Percentiles rank a stretch among this genome's conserved stretches.
Evolutionary conservation across 345 rosid species (phyloP).

Genomic region (Combretum micranthum): DNA sequence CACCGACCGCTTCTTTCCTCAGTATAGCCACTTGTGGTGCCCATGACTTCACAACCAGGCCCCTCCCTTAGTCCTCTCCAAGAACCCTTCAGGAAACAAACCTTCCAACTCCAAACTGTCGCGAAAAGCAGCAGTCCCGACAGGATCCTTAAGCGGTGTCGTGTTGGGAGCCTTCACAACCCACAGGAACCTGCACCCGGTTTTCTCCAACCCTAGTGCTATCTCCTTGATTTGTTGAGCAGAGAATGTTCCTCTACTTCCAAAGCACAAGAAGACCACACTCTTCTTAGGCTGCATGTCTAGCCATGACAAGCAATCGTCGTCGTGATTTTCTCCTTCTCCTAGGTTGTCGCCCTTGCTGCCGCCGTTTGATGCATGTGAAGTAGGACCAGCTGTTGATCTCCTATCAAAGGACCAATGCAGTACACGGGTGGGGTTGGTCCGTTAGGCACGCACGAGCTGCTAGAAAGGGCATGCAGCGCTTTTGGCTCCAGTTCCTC

Average conservation of each 20-base stretch:
- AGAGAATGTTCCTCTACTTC: conserved; percentile 10
- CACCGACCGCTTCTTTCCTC: conserved; percentile 7
- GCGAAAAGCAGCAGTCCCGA: not conserved
- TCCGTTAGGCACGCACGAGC: not conserved
- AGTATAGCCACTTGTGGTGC: conserved; percentile 8
- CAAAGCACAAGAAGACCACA: conserved; percentile 10
- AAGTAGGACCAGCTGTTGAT: no score
- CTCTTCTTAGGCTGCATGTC: conserved; percentile 7
- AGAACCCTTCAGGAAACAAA: conserved; percentile 3
- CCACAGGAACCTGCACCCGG: conserved; percentile 13
- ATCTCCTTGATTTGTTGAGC: conserved; percentile 8
- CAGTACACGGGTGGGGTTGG: conserved; percentile 4
- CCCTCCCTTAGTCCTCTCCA: conserved; percentile 13
- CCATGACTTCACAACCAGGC: conserved; percentile 8
- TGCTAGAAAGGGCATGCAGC: not conserved
- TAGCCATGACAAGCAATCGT: conserved; percentile 9
- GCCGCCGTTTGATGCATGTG: no score
- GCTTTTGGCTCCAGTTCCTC: conserved; percentile 1
- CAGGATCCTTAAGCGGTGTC: not conserved
- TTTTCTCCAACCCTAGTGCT: conserved; percentile 10
- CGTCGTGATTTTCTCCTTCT: not conserved
- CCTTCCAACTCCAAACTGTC: not conserved
- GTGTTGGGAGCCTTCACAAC: conserved; percentile 5
- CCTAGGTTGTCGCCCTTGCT: not conserved
- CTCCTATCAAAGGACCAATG: conserved; percentile 4